Evolutionary conservation across 371 early-diverging fungal species (phyloP).

Genomic region (Saksenaea oblongispora): DNA sequence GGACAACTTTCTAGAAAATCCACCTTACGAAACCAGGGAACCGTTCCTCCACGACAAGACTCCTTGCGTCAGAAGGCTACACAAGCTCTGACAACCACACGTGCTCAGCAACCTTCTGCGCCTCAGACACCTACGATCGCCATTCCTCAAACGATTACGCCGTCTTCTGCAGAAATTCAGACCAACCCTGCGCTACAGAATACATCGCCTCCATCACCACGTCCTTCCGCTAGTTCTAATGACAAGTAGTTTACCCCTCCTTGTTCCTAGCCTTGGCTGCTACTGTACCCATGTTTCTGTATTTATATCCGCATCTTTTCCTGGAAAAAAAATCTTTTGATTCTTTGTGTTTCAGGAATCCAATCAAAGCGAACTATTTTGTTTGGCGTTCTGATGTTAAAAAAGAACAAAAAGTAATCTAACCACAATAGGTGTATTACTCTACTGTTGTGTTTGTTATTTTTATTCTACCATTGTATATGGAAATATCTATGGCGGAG

Average conservation of each 20-base stretch:
- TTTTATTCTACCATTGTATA: too few species aligned
- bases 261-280: not conserved
- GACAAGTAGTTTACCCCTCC: not conserved
- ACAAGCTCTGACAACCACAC: not conserved
- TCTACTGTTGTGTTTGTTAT: too few species aligned
- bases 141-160: slow-evolving; percentile 9
- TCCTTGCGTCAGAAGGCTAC: slow-evolving; percentile 11
- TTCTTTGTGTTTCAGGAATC: not conserved
- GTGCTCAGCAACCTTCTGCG: slow-evolving; percentile 7
- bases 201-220: not conserved
- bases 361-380: too few species aligned
- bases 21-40: not conserved
- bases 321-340: not conserved
- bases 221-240: not conserved
- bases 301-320: not conserved
- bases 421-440: too few species aligned
- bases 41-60: slow-evolving; percentile 18
- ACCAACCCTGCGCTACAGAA: not conserved
- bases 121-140: slow-evolving; percentile 22
- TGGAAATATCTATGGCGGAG: too few species aligned
- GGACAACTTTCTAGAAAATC: slow-evolving; percentile 2
- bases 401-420: too few species aligned
- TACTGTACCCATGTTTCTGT: not conserved
- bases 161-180: not conserved
- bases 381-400: too few species aligned